A percentile compares a stretch with the other conserved stretches of the same genome.
Conservation (phyloP, 331 rosid genomes). For the Acacia pycnantha region DNA sequence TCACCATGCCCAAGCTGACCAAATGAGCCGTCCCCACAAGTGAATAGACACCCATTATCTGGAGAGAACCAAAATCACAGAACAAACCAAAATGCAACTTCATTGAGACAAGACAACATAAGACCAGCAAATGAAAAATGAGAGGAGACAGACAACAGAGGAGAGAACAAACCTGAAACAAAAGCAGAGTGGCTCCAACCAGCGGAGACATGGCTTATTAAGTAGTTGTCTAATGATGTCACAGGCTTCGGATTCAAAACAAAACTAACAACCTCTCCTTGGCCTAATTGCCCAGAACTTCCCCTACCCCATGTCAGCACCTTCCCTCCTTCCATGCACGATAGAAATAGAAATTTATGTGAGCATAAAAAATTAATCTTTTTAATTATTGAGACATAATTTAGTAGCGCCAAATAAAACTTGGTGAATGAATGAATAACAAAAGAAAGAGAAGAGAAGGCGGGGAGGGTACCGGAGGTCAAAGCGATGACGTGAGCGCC, state of each 20-base stretch:
- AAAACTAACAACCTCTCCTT: conserved; percentile 48
- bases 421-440: background rate
- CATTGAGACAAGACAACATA: background rate
- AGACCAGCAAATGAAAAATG: background rate
- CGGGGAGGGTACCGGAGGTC: conserved; percentile 49
- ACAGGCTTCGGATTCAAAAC: conserved; percentile 58
- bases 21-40: conserved; percentile 89
- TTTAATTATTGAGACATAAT: background rate
- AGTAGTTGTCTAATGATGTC: conserved; percentile 41
- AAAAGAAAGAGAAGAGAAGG: background rate
- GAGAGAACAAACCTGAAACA: conserved; percentile 66
- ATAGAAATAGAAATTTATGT: background rate
- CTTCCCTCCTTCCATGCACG: conserved; percentile 56
- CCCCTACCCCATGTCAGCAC: conserved; percentile 93
- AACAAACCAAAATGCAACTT: conserved; percentile 1
- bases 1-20: conserved; percentile 98
- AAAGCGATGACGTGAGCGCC: conserved; percentile 84
- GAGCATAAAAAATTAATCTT: background rate
- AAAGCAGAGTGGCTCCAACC: conserved; percentile 98
- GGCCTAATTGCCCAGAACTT: conserved; percentile 79
- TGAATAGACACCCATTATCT: conserved; percentile 67
- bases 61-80: conserved; percentile 20
- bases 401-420: background rate
- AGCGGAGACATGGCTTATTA: conserved; percentile 69
- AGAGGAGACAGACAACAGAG: background rate